Conservation (phyloP, 345 rosid genomes). For the Geranium brycei region DNA sequence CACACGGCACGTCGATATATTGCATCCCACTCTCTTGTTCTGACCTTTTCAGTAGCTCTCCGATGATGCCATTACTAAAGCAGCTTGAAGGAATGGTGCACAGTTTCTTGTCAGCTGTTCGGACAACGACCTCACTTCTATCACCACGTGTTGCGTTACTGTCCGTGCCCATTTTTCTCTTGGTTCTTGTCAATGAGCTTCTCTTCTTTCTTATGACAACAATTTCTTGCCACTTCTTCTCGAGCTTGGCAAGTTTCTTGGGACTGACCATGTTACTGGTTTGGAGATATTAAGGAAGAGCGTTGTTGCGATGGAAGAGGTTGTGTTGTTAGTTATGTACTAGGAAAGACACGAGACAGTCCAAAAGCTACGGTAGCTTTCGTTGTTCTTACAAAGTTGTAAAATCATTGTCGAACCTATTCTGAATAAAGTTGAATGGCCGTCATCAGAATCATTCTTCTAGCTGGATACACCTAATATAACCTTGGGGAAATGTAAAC, state of each 20-base stretch:
- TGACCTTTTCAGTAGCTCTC: slow-evolving; percentile 9
- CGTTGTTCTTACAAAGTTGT: too few relatives aligned
- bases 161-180: too few relatives aligned
- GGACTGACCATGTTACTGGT: not conserved
- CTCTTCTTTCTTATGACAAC: slow-evolving; percentile 1
- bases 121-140: not conserved
- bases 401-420: too few relatives aligned
- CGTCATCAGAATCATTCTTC: too few relatives aligned
- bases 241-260: slow-evolving; percentile 8
- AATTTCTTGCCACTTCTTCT: not conserved
- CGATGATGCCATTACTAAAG: not conserved
- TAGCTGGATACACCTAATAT: too few relatives aligned
- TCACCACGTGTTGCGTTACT: not conserved
- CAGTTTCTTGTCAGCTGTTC: not conserved
- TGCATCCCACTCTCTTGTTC: slow-evolving; percentile 14
- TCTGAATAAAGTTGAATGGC: too few relatives aligned
- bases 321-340: too few relatives aligned
- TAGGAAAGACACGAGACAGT: too few relatives aligned
- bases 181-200: not conserved
- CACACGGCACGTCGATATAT: not conserved
- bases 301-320: too few relatives aligned
- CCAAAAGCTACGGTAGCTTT: too few relatives aligned
- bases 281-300: too few relatives aligned
- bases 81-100: not conserved
- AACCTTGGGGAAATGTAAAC: too few relatives aligned